Base-by-base conservation (phyloP, 2,329 filamentous ascomycete genomes). In the Zymoseptoria passerinii region DNA sequence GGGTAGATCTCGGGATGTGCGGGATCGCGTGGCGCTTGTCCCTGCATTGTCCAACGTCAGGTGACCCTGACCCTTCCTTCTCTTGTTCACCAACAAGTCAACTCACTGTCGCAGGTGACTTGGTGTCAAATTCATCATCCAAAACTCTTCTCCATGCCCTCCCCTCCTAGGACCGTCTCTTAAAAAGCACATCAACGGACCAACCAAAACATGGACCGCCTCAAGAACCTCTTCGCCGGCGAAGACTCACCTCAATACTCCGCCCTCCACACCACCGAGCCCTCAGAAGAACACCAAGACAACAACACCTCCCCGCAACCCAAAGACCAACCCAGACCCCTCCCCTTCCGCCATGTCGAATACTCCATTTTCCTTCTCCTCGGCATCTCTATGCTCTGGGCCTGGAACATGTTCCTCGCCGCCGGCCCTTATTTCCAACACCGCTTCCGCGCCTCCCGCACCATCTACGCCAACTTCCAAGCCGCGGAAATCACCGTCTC, bases 321-420 rank as follows among this genome's bases (percentile, higher is more conserved):
- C n/a, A n/a, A n/a, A n/a, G n/a, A n/a, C 10, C 29, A 51, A 10
- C 10, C 18, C 23, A 57, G 40, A 44, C 40, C 54, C 49, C 50
- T 20, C 16, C 51, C 50, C 40, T 96, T 96, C 76, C 95, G 90
- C 62, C 91, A 88, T 85, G 70, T 89, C 40, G 89, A 95, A 72
- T 99, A 97, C 75, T 77, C 76, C 66, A 86, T 96, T 70, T 97
- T 97, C 74, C 78, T 88, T 57, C 77, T 96, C 54, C 78, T 97
- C 27, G 94, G 94, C 54, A 81, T 96, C 58, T 89, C 92, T 55
- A 97, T 97, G 94, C 81, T 97, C 50, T 97, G 92, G 92, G 91
- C 92, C 57, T 97, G 92, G 92, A 97, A 97, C 78, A 96, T 96
- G 92, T 96, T 97, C 74, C 83, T 97, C 66, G 92, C 94, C 51